Base-by-base conservation (phyloP, 2,329 filamentous ascomycete genomes). In the Diplocarpon rosae region DNA sequence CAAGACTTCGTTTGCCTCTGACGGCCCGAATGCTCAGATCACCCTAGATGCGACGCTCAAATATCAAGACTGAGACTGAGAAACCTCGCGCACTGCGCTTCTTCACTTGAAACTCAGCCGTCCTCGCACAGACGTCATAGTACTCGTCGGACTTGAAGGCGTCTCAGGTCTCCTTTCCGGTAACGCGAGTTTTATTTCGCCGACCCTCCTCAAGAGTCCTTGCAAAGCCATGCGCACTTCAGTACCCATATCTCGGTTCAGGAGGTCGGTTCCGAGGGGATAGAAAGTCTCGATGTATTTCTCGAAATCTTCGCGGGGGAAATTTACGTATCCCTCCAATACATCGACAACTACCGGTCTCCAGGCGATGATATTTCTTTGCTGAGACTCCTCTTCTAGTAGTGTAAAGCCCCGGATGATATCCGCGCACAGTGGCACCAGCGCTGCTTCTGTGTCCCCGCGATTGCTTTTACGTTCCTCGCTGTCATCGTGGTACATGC, bases 281-380 rank as follows among this genome's bases (percentile, higher is more conserved):
- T 95, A 95, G 63, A 98, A 96, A 3, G 79, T 79, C 37, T 76
- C 71, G 7, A 95, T 75, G 56, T 96, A 81, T 46, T 80, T 78
- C 43, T 76, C 76, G 57, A 98, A 98, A 35, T 85, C 85, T 17
- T 80, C 73, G 14, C 77, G 72, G 0, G 87, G 85, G 67, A 96
- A 95, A 6, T 78, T 82, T 0, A 81, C 80, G 62, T 90, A 96
- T 1, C 92, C 92, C 59, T 98, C 90, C 9, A 99, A 71, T 8
- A 98, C 92, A 60, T 95, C 92, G 14, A 98, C 88, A 1, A 99
- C 92, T 0, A 98, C 92, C 0, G 92, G 92, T 14, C 92, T 75
- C 92, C 92, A 99, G 0, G 93, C 94, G 20, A 93, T 78, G 44
- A 98, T 95, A 64, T 98, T 98, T 45, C 92, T 76, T 62, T 96